phyloP scores from a whole-genome alignment of 371 early-diverging fungal genomes.

The Saksenaea vasiformis region DNA sequence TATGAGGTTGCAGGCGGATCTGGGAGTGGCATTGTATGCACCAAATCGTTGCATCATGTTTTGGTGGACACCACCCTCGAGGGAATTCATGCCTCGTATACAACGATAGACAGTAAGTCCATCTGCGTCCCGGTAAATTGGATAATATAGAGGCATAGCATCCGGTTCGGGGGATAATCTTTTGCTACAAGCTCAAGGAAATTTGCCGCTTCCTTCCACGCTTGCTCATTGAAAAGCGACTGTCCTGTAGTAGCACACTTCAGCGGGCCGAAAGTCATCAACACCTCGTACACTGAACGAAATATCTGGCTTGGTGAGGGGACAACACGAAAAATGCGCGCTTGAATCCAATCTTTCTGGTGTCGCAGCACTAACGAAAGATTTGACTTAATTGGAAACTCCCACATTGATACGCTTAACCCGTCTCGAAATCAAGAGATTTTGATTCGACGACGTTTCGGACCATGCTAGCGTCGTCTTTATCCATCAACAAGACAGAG shows the following conservation, averaged over 20 bases:
- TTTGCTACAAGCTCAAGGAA: background rate
- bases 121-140: background rate
- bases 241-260: background rate
- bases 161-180: background rate
- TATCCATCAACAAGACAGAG: background rate
- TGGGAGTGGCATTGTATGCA: background rate
- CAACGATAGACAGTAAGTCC: background rate
- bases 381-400: too few relatives aligned
- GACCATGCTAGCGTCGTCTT: background rate
- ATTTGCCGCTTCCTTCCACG: background rate
- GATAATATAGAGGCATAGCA: background rate
- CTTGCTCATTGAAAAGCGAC: background rate
- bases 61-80: background rate
- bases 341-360: background rate
- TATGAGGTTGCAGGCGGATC: background rate
- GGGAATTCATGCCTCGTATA: background rate
- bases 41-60: background rate
- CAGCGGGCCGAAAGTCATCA: background rate
- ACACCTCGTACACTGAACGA: background rate
- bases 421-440: background rate
- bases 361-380: background rate
- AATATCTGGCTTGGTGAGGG: background rate
- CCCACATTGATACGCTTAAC: too few relatives aligned
- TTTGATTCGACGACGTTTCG: background rate
- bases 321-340: background rate